Evolutionary conservation across 257 asterid species (phyloP).

Genomic region (Forsythia suspensa): DNA sequence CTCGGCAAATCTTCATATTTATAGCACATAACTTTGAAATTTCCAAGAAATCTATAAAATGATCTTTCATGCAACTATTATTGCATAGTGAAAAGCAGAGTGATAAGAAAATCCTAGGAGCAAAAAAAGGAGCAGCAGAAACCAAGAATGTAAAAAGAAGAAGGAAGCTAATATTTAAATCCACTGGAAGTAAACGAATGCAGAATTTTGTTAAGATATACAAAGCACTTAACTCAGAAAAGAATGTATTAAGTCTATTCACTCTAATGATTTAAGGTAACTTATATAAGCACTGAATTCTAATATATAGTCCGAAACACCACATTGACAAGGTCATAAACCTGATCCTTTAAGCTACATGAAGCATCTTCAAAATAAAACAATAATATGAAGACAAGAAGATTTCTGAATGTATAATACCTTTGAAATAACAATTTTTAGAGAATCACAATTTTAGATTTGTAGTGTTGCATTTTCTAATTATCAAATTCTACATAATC

Average conservation of each 20-base stretch:
- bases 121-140: neutral
- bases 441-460: neutral
- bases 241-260: neutral
- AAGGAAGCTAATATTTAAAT: neutral
- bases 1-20: neutral
- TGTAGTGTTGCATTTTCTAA: neutral
- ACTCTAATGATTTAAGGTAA: neutral
- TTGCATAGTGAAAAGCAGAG: neutral
- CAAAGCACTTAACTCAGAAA: neutral
- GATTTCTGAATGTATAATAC: neutral
- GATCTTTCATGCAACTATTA: neutral
- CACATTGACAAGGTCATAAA: neutral
- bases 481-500: conserved; percentile 2
- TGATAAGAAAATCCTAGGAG: neutral
- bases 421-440: neutral
- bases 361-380: neutral
- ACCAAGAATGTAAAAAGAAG: neutral
- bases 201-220: neutral
- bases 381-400: neutral
- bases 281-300: neutral
- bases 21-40: neutral
- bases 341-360: neutral
- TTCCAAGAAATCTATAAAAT: neutral
- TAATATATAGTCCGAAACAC: neutral
- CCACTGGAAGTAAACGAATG: neutral